Conservation (phyloP, 2,329 filamentous ascomycete species). For the Verticillium dahliae region DNA sequence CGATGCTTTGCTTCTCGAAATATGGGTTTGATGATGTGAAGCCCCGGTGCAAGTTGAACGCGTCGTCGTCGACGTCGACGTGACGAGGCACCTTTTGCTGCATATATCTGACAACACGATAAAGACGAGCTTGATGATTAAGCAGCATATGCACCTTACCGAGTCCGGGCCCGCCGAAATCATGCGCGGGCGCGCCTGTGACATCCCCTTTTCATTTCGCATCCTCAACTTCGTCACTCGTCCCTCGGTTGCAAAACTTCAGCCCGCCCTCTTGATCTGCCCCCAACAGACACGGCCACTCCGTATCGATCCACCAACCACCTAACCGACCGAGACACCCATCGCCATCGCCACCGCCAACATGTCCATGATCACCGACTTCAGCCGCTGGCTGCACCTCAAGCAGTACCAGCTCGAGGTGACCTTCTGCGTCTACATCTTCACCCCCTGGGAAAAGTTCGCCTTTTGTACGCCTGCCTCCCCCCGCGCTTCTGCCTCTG, state of each 20-base stretch:
- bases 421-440: slow-evolving; percentile 94
- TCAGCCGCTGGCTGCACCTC: slow-evolving; percentile 81
- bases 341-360: slow-evolving; percentile 4
- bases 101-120: background rate
- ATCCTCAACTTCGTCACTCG: background rate
- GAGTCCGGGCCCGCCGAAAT: background rate
- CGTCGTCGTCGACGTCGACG: background rate
- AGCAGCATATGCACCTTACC: background rate
- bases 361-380: slow-evolving; percentile 36
- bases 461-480: slow-evolving; percentile 73
- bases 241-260: background rate
- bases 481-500: background rate
- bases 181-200: background rate
- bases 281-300: background rate
- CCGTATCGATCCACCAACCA: background rate
- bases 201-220: background rate
- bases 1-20: background rate
- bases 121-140: background rate
- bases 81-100: background rate
- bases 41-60: too few species aligned
- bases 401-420: slow-evolving; percentile 99
- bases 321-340: background rate
- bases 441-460: slow-evolving; percentile 92
- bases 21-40: background rate
- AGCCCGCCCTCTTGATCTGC: background rate